Evolutionary conservation across 2,329 filamentous ascomycete species (phyloP).

Genomic region (Shiraia sp.): DNA sequence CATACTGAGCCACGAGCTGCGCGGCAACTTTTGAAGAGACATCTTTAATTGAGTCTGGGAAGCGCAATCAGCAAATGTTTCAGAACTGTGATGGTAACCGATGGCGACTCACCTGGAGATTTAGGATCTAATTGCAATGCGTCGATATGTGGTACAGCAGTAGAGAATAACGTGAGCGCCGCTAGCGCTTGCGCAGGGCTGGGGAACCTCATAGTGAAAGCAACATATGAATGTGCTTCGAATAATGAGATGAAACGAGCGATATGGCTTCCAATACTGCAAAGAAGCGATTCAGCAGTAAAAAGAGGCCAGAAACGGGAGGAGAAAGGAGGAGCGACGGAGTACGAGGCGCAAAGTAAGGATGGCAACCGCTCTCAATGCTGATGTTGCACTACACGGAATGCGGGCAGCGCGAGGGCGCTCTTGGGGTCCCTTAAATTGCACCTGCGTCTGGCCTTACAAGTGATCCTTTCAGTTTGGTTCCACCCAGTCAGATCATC

Average conservation of each 20-base stretch:
- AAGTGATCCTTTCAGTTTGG: neutral
- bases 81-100: neutral
- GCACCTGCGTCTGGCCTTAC: neutral
- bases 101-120: slow-evolving; percentile 17
- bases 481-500: too few species aligned
- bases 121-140: slow-evolving; percentile 32
- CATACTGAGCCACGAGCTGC: slow-evolving; percentile 59
- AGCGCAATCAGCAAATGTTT: slow-evolving; percentile 3
- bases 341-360: neutral
- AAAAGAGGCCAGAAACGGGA: slow-evolving; percentile 1
- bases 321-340: neutral
- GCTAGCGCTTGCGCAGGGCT: slow-evolving; percentile 30
- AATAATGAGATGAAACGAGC: slow-evolving; percentile 3
- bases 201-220: slow-evolving; percentile 29
- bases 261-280: slow-evolving; percentile 3
- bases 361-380: neutral
- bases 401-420: slow-evolving; percentile 1
- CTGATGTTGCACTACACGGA: slow-evolving; percentile 1
- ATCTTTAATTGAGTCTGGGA: slow-evolving; percentile 51
- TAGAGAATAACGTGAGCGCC: slow-evolving; percentile 23
- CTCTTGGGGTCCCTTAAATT: neutral
- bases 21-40: slow-evolving; percentile 51
- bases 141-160: slow-evolving; percentile 19
- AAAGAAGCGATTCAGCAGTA: slow-evolving; percentile 4
- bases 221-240: slow-evolving; percentile 18